These are phyloP conservation scores for Plasmodium sp. DNA, from an alignment of 169 alveolate genomes.

Conservation along the genomic window DNA sequence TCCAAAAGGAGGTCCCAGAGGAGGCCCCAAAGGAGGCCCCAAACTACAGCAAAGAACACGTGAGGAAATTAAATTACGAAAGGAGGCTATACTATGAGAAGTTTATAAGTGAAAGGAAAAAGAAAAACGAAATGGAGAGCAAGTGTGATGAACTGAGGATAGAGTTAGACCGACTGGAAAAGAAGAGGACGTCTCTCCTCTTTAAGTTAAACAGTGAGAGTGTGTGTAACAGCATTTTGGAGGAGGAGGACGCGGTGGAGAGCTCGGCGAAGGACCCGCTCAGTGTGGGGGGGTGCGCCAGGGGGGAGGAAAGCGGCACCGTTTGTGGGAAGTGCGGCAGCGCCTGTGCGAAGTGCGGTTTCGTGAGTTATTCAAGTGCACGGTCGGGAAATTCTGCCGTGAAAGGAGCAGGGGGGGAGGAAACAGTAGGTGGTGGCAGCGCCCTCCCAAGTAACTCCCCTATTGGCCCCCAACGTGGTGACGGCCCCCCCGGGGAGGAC, in stretches of 20 bases:
- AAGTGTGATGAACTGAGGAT: constrained; percentile 28
- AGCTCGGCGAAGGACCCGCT: not conserved
- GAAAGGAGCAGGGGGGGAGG: not conserved
- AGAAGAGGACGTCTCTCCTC: constrained; percentile 28
- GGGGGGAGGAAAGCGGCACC: not conserved
- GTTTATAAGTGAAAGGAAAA: constrained; percentile 16
- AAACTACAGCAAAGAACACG: not conserved
- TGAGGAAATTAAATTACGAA: constrained; percentile 46
- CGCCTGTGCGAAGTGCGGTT: not conserved
- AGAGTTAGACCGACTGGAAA: constrained; percentile 41
- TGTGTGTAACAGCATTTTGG: constrained; percentile 29
- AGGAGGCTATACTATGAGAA: constrained; percentile 27
- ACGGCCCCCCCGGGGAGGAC: not conserved
- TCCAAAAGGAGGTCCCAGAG: not conserved
- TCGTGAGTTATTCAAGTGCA: not conserved
- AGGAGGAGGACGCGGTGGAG: not conserved
- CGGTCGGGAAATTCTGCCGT: not conserved
- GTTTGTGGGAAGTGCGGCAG: not conserved
- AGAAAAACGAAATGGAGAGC: constrained; percentile 6
- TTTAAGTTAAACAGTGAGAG: constrained; percentile 25
- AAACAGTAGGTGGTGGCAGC: not conserved
- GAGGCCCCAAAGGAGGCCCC: not conserved
- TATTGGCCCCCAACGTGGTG: not conserved
- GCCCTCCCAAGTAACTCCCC: not conserved
- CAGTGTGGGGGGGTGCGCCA: not conserved